phyloP scores from a whole-genome alignment of 345 rosid species.

The Syzygium jambos region DNA sequence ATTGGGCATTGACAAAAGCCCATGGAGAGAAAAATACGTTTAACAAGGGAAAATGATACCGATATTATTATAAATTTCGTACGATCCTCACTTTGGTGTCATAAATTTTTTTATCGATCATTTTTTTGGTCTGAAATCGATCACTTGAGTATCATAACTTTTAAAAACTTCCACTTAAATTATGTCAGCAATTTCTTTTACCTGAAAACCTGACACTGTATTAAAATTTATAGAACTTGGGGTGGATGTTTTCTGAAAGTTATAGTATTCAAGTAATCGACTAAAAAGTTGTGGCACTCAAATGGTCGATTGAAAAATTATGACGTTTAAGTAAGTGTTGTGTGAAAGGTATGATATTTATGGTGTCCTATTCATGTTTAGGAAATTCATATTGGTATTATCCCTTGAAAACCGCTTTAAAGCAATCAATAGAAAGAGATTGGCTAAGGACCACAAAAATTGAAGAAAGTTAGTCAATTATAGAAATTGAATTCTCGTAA shows the following conservation, averaged over 20 bases:
- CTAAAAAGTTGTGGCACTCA: not conserved
- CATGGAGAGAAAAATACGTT: not conserved
- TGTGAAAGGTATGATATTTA: not conserved
- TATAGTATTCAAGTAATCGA: no score
- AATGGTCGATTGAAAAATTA: not conserved
- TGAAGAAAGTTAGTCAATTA: not conserved
- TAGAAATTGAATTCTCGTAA: not conserved
- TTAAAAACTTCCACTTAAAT: no score
- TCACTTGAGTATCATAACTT: no score
- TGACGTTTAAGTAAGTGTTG: accelerated
- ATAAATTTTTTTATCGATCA: no score
- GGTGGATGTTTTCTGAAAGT: not conserved
- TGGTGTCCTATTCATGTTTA: not conserved
- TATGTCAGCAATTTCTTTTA: no score
- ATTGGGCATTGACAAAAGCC: not conserved
- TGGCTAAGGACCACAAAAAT: not conserved
- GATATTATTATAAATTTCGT: not conserved
- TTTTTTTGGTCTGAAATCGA: no score
- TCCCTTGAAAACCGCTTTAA: not conserved
- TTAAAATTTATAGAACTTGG: no score
- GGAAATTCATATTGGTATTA: not conserved
- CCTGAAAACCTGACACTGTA: no score
- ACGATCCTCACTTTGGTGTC: not conserved
- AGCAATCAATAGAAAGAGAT: not conserved
- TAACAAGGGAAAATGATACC: not conserved